Conservation (phyloP, 2,329 filamentous ascomycete genomes). For the Rhynchosporium secalis region DNA sequence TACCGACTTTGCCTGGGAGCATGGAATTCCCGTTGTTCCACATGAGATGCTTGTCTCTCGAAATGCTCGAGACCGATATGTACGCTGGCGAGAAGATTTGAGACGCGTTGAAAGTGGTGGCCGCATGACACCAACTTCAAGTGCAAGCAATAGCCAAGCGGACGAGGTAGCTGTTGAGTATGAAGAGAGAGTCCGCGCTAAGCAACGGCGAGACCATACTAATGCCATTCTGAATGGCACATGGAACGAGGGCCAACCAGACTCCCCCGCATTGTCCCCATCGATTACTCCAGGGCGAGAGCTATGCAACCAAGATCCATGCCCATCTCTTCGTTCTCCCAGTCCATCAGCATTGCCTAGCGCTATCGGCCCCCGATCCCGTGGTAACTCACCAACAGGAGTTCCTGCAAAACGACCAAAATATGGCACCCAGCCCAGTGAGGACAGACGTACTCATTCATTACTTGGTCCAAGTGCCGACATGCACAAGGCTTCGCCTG, state of each 20-base stretch:
- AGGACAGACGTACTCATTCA: conserved; percentile 35
- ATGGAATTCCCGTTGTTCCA: conserved; percentile 71
- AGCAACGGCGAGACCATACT: conserved; percentile 49
- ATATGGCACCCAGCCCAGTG: conserved; percentile 30
- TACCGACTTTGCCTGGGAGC: conserved; percentile 77
- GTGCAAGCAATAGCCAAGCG: conserved; percentile 32
- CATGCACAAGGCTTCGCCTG: conserved; percentile 26
- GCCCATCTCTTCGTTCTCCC: conserved; percentile 16
- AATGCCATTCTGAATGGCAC: conserved; percentile 57
- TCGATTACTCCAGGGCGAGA: conserved; percentile 25
- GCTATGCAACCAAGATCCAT: conserved; percentile 22
- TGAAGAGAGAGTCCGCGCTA: conserved; percentile 35
- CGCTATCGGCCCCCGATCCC: conserved; percentile 21
- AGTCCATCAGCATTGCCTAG: conserved; percentile 12
- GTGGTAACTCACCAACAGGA: conserved; percentile 22
- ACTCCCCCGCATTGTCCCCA: conserved; percentile 49
- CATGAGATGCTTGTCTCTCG: conserved; percentile 79
- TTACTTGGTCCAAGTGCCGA: conserved; percentile 33
- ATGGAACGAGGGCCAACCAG: conserved; percentile 64
- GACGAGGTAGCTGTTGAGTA: conserved; percentile 34
- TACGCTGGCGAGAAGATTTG: conserved; percentile 76
- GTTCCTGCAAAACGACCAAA: conserved; percentile 31
- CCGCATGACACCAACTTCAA: conserved; percentile 34
- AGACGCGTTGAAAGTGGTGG: conserved; percentile 56
- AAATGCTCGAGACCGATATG: conserved; percentile 74